A percentile compares a stretch with the other conserved stretches of the same genome.
Evolutionary conservation across 306 rosid species (phyloP).

Genomic region (Castanospermum australe): DNA sequence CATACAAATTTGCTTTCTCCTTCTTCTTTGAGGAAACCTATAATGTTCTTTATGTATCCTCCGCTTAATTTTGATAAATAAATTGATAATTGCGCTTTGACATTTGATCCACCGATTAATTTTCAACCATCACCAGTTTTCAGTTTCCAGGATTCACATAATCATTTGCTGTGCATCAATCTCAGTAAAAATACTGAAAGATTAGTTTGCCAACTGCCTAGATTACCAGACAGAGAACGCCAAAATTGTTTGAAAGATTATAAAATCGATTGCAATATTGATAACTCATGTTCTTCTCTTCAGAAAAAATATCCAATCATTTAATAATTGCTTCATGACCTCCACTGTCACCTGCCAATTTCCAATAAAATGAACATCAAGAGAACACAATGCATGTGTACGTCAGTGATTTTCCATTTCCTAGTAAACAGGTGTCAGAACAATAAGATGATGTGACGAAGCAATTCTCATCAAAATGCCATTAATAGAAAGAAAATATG

Average conservation of each 20-base stretch:
- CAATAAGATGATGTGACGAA: too few relatives aligned
- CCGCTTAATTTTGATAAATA: slow-evolving; percentile 49
- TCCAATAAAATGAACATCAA: slow-evolving; percentile 12
- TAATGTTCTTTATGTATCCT: slow-evolving; percentile 68
- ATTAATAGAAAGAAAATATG: too few relatives aligned
- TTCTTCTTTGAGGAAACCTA: slow-evolving; percentile 69
- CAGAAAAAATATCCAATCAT: too few relatives aligned
- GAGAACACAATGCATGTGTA: neutral
- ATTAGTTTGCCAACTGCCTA: neutral
- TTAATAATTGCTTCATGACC: too few relatives aligned
- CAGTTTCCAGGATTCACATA: neutral
- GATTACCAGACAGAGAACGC: neutral
- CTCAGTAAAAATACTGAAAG: neutral
- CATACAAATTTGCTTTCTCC: slow-evolving; percentile 74
- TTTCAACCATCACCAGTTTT: neutral
- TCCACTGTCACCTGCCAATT: neutral
- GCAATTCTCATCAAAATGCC: too few relatives aligned
- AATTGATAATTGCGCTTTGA: neutral
- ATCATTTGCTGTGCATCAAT: neutral
- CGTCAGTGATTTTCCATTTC: too few relatives aligned
- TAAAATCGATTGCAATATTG: too few relatives aligned
- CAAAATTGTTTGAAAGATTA: neutral
- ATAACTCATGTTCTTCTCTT: too few relatives aligned
- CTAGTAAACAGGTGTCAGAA: too few relatives aligned
- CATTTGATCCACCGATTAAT: neutral